Conservation (phyloP, 2,329 filamentous ascomycete genomes). For the Neonectria punicea region DNA sequence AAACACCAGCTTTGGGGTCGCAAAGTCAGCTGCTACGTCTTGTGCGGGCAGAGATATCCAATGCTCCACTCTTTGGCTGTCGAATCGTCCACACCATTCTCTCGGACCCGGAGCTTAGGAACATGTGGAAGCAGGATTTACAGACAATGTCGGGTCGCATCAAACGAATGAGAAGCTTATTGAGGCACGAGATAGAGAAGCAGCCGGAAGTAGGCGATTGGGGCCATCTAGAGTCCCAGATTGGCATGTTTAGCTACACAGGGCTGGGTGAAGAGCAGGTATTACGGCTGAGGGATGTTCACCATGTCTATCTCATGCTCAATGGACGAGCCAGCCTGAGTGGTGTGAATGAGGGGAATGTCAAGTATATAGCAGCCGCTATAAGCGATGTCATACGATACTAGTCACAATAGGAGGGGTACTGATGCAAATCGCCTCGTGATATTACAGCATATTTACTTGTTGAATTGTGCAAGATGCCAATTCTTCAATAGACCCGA, state of each 20-base stretch:
- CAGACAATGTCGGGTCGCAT: conserved; percentile 48
- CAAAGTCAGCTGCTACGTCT: neutral
- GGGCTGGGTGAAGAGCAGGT: conserved; percentile 48
- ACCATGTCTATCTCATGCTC: conserved; percentile 16
- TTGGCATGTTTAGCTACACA: conserved; percentile 55
- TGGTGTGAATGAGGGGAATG: conserved; percentile 23
- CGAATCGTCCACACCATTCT: conserved; percentile 20
- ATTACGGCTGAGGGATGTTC: neutral
- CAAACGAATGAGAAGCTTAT: conserved; percentile 38
- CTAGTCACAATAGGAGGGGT: neutral
- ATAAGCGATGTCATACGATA: conserved; percentile 13
- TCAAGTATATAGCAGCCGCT: conserved; percentile 25
- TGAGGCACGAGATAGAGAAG: conserved; percentile 32
- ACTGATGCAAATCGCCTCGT: neutral
- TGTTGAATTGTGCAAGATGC: neutral
- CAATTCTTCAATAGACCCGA: neutral
- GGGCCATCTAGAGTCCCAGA: conserved; percentile 46
- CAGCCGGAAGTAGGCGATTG: conserved; percentile 43
- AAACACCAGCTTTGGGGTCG: neutral
- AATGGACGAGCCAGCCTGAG: conserved; percentile 21
- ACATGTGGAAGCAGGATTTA: conserved; percentile 42
- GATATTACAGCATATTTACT: neutral
- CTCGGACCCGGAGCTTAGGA: conserved; percentile 3
- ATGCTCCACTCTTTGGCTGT: conserved; percentile 12
- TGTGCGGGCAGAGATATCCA: conserved; percentile 20